Evolutionary conservation across 805 yeast genomes (phyloP), one percentile per base, ranked within the genome.

Genomic region (Saccharomycopsis guyanensis): DNA sequence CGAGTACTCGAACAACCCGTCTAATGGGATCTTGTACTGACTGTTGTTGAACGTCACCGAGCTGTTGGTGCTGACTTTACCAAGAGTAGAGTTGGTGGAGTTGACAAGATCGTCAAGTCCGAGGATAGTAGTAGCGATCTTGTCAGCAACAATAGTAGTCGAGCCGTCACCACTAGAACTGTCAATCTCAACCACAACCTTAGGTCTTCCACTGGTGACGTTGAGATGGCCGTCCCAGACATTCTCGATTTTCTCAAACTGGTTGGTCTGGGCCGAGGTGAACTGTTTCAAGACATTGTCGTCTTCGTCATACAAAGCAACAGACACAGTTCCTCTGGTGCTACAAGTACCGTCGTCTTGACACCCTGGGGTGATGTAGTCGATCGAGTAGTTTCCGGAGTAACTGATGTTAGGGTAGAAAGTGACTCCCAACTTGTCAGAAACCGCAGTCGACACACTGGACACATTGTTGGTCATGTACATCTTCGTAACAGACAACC

Each of bases 341-440:
- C 59, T 54, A 64, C 98, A 93, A 0, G 93, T 72, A 42, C 66
- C 63, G 59, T 85, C 95, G 3, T 55, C 59, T 1, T 61, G 44
- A 65, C 98, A 93, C 0, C 97, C 97, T 0, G 96, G 96, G 0
- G 98, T 93, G 56, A 76, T 82, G 42, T 89, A 56, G 43, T 76
- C 66, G 20, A 93, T 69, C 0, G 86, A 68, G 61, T 87, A 93
- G 49, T 78, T 70, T 7, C 97, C 97, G 0, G 86, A 69, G 52
- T 76, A 73, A 0, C 83, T 68, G 16, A 87, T 75, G 53, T 81
- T 81, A 7, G 96, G 86, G 47, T 71, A 70, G 57, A 81, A 80
- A 1, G 71, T 68, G 2, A 79, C 72, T 7, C 73, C 72, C 4
- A 60, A 52, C 19, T 62, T 47, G 1, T 54, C 53, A 12, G 64